These are phyloP conservation scores for Dendrobium officinale DNA, from an alignment of 106 monocot species.

Conservation along the genomic window DNA sequence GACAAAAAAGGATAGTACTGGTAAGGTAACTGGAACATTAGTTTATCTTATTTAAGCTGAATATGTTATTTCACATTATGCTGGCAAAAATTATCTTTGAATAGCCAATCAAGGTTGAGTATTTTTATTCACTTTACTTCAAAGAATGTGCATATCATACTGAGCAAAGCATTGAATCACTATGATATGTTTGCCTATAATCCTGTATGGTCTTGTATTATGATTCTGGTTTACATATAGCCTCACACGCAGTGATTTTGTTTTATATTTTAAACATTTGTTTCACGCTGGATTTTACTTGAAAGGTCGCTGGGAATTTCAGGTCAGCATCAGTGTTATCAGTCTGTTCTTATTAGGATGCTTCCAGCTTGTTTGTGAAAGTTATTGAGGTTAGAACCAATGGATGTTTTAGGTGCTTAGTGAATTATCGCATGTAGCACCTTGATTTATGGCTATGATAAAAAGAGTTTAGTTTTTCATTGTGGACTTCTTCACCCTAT, in stretches of 20 bases:
- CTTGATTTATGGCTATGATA: background rate
- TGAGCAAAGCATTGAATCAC: background rate
- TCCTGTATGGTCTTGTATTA: background rate
- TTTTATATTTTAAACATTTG: background rate
- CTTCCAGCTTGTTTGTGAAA: background rate
- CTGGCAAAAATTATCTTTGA: slow-evolving; percentile 3
- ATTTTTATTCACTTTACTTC: background rate
- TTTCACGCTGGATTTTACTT: background rate
- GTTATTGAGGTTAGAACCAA: background rate
- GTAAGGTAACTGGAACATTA: slow-evolving; percentile 16
- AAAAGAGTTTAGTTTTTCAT: background rate
- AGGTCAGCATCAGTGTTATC: background rate
- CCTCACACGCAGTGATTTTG: background rate
- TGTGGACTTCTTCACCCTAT: background rate
- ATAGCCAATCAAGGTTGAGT: background rate
- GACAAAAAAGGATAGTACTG: slow-evolving; percentile 20
- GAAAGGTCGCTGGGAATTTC: background rate
- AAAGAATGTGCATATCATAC: background rate
- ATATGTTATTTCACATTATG: background rate
- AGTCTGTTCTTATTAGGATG: background rate
- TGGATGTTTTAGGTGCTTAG: background rate
- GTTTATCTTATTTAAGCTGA: background rate
- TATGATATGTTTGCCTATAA: background rate
- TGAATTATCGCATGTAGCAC: background rate
- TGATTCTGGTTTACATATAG: background rate